A percentile compares a stretch with the other conserved stretches of the same genome.
Evolutionary conservation across 1,284 basidiomycete species (phyloP).

Genomic region (Apiotrichum gamsii): DNA sequence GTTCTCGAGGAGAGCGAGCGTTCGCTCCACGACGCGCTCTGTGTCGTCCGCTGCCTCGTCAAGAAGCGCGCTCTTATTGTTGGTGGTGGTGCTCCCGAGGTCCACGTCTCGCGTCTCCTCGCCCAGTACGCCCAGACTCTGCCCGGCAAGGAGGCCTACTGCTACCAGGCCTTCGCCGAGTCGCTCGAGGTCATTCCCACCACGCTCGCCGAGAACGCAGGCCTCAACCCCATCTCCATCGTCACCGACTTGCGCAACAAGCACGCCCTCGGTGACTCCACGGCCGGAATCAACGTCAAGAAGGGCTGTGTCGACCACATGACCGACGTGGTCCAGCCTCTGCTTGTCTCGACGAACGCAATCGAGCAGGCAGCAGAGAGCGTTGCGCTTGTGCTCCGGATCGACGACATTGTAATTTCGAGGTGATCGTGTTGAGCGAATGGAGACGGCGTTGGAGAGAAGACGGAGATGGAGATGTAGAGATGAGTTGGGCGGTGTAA

Average conservation of each 20-base stretch:
- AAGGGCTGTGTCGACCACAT: slow-evolving; percentile 96
- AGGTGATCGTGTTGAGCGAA: no score
- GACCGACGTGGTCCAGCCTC: slow-evolving; percentile 89
- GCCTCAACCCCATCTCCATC: slow-evolving; percentile 95
- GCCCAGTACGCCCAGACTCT: slow-evolving; percentile 89
- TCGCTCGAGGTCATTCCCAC: slow-evolving; percentile 97
- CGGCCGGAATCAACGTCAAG: slow-evolving; percentile 96
- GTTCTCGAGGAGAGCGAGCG: slow-evolving; percentile 97
- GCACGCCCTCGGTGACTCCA: slow-evolving; percentile 89
- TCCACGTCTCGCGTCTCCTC: slow-evolving; percentile 90
- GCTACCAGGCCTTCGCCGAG: slow-evolving; percentile 97
- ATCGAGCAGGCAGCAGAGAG: slow-evolving; percentile 95
- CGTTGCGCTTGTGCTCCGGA: slow-evolving; percentile 90
- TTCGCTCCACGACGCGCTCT: slow-evolving; percentile 94
- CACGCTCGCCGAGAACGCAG: slow-evolving; percentile 96
- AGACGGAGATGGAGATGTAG: no score
- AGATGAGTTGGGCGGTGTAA: no score
- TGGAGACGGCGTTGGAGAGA: no score
- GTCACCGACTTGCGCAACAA: slow-evolving; percentile 96
- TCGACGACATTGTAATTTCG: slow-evolving; percentile 69
- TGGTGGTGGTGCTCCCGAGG: slow-evolving; percentile 96
- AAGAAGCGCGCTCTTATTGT: slow-evolving; percentile 96
- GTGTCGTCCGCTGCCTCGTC: slow-evolving; percentile 95
- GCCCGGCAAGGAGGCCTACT: slow-evolving; percentile 98
- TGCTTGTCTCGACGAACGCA: slow-evolving; percentile 92